These are phyloP conservation scores for Simplicillium aogashimaense DNA, from an alignment of 2,329 filamentous ascomycete species.

Conservation along the genomic window DNA sequence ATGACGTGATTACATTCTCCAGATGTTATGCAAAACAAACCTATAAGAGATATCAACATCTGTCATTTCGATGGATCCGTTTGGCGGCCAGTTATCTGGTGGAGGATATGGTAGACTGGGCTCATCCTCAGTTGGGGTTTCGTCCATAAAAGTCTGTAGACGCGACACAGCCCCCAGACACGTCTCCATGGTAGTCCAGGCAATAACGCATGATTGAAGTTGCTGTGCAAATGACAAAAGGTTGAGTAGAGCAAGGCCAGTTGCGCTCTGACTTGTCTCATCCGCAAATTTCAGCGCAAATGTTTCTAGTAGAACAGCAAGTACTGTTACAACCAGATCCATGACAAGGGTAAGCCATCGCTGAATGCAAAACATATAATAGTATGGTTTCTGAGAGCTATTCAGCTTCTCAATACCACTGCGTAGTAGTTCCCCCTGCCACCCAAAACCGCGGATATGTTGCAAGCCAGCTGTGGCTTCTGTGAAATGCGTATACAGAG, in stretches of 20 bases:
- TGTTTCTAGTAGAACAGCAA: conserved; percentile 32
- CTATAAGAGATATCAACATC: no score
- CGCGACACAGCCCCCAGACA: background rate
- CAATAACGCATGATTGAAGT: conserved; percentile 15
- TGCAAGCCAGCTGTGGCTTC: conserved; percentile 34
- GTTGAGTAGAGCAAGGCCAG: conserved; percentile 5
- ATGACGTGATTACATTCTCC: no score
- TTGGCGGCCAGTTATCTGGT: background rate
- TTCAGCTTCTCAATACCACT: conserved; percentile 36
- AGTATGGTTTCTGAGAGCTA: conserved; percentile 41
- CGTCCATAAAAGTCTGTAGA: background rate
- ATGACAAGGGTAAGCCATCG: conserved; percentile 41
- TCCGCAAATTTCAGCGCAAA: conserved; percentile 21
- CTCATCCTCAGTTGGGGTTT: background rate
- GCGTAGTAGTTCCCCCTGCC: conserved; percentile 29
- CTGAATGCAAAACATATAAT: conserved; percentile 42
- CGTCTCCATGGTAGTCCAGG: conserved; percentile 9
- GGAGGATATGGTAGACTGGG: background rate
- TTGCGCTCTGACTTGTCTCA: conserved; percentile 1
- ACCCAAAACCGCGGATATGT: conserved; percentile 43
- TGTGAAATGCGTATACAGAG: conserved; percentile 23
- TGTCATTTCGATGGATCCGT: background rate
- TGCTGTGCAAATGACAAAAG: conserved; percentile 12
- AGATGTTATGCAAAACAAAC: no score
- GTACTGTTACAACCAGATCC: conserved; percentile 31